Percentiles rank a stretch among this genome's conserved stretches.
Evolutionary conservation across 2,329 filamentous ascomycete species (phyloP).

Genomic region (Xylariaceae sp.): DNA sequence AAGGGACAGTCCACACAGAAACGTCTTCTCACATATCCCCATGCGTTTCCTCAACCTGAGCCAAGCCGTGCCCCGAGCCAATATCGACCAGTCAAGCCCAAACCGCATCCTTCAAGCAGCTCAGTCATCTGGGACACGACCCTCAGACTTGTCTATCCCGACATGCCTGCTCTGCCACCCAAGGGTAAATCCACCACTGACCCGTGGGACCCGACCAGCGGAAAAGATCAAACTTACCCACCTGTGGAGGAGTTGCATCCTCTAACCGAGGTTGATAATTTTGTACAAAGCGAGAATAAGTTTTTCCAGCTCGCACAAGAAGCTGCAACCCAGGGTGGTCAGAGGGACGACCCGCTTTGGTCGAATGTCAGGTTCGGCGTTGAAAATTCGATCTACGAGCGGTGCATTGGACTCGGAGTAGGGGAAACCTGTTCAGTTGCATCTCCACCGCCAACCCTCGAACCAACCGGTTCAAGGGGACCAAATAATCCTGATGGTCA

Average conservation of each 20-base stretch:
- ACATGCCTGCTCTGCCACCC: background rate
- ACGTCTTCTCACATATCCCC: constrained; percentile 24
- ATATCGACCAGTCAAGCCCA: constrained; percentile 16
- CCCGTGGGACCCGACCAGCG: no score
- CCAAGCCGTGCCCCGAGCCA: constrained; percentile 15
- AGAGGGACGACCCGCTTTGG: background rate
- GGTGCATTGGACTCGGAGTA: constrained; percentile 25
- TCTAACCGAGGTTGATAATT: constrained; percentile 11
- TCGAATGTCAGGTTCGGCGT: constrained; percentile 13
- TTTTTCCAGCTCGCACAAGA: constrained; percentile 6
- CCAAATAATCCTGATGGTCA: constrained; percentile 1
- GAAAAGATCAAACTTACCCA: background rate
- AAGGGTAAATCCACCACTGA: background rate
- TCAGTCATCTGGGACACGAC: constrained; percentile 6
- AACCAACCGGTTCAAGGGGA: background rate
- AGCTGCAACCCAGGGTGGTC: background rate
- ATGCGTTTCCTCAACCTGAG: constrained; percentile 15
- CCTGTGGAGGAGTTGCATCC: background rate
- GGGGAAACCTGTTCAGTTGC: background rate
- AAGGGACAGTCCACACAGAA: constrained; percentile 11
- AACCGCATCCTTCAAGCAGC: constrained; percentile 1
- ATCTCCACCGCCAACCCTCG: constrained; percentile 1
- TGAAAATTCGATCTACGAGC: constrained; percentile 36
- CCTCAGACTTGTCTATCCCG: background rate
- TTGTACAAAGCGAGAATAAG: constrained; percentile 11